Base-by-base conservation (phyloP, 441 rosid species). In the Euphorbia corollata region DNA sequence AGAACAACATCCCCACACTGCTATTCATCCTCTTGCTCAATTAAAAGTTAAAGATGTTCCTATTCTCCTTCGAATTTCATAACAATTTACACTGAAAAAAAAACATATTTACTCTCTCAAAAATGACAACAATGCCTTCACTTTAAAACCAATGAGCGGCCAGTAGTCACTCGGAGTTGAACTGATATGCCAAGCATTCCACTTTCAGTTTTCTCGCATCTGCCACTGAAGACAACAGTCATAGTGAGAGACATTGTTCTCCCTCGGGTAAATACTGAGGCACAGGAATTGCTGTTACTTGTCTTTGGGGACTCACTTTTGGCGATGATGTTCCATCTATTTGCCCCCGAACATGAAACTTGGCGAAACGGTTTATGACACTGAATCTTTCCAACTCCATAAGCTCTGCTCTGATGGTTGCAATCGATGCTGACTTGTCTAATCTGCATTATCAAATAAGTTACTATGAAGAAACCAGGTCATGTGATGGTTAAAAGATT, bases 291-390 rank as follows among this genome's bases (percentile, higher is more conserved):
- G 85, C 89, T 64, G 78, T 74, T 63, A 89, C 85, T 71, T 87
- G 85, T 81, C 92, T 80, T 74, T 84, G 96, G 56, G 82, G 84
- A 55, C 75, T 64, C 79, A 74, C 80, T 67, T 86, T 59, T 8
- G 32, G 16, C 1, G 48, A 34, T 30, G 71, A 48, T 7, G 50
- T 74, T 45, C 67, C 62, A 77, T 77, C 79, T 3, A 20, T 63
- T 58, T 78, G 87, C 11, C 85, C 81, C 72, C 81, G 79, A 16
- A 80, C 79, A 73, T 91, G 92, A 70, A 89, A 93, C 81, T 75
- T 87, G 15, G 97, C 97, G 75, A 90, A 93, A 16, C 95, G 96
- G 80, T 89, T 90, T 70, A 90, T 89, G 53, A 90, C 90, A 19
- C 87, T 77, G 69, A 80, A 83, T 75, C 74, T 90, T 81, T 89